A percentile compares a stretch with the other conserved stretches of the same genome.
Evolutionary conservation across 176 grass and related monocot genomes (phyloP).

Genomic region (Oryza glumipatula): DNA sequence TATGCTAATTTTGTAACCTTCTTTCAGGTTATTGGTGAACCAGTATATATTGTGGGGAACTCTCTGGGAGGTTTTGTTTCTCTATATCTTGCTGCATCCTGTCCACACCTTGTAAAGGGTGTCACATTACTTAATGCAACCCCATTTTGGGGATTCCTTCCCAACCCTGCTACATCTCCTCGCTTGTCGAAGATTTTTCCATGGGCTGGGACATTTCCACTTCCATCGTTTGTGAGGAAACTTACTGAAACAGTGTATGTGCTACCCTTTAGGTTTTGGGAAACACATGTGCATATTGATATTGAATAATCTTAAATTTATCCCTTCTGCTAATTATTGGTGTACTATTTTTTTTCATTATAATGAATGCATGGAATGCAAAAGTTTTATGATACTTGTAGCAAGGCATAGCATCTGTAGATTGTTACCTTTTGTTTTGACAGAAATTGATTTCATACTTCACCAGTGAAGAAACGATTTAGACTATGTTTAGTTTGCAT

Average conservation of each 20-base stretch:
- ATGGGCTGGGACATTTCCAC: constrained; percentile 95
- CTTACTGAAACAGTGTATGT: constrained; percentile 85
- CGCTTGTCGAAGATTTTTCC: constrained; percentile 77
- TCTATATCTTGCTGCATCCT: constrained; percentile 74
- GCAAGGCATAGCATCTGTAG: background rate
- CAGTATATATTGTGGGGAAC: constrained; percentile 93
- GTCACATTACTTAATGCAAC: constrained; percentile 94
- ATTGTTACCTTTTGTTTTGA: background rate
- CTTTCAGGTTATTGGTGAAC: constrained; percentile 89
- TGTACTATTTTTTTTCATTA: background rate
- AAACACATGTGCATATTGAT: background rate
- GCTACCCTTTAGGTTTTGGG: constrained; percentile 15
- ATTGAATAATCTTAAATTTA: constrained; percentile 2
- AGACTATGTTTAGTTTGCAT: background rate
- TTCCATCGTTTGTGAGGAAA: constrained; percentile 75
- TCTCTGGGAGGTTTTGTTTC: constrained; percentile 94
- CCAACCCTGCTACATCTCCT: constrained; percentile 83
- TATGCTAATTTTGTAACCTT: constrained; percentile 23
- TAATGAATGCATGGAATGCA: background rate
- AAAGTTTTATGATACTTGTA: background rate
- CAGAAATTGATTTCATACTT: background rate
- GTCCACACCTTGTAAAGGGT: constrained; percentile 86
- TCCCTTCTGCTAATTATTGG: background rate
- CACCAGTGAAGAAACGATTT: constrained; percentile 5
- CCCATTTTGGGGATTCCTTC: constrained; percentile 97